Evolutionary conservation across 1,284 basidiomycete genomes (phyloP), one percentile per base, ranked within the genome.

Genomic region (Trichosporon faecale): DNA sequence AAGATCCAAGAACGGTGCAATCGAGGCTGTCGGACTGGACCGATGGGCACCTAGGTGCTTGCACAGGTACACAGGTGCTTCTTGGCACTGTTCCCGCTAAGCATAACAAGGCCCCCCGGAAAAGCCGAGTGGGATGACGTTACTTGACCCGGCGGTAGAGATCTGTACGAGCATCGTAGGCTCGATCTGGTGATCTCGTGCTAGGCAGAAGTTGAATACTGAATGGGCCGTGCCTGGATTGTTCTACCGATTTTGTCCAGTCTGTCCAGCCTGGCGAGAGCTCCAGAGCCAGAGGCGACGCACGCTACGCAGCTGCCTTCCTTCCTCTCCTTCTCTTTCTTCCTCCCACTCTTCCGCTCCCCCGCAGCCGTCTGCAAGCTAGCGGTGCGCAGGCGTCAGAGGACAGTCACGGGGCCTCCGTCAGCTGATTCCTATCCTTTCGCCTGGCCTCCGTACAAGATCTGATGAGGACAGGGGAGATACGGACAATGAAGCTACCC

Each of bases 341-440:
- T n/a, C n/a, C n/a, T n/a, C n/a, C n/a, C n/a, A n/a, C n/a, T n/a
- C n/a, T n/a, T n/a, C n/a, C n/a, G n/a, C n/a, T n/a, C n/a, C n/a
- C n/a, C n/a, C n/a, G n/a, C n/a, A n/a, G n/a, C n/a, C n/a, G n/a
- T n/a, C n/a, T n/a, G n/a, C n/a, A n/a, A n/a, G n/a, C n/a, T n/a
- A n/a, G n/a, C n/a, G n/a, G n/a, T n/a, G n/a, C n/a, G n/a, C n/a
- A 44, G 9, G 40, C 40, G 40, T 44, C 49, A 52, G 49, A 21
- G 18, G 3, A n/a, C 23, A 21, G 21, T 11, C 49, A n/a, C 49
- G 49, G 7, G 49, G 18, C 49, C 49, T 52, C 49, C 11, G 16
- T 21, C n/a, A 52, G 49, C 49, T 52, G 49, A 52, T 52, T 52
- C 49, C n/a, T n/a, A n/a, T n/a, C n/a, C n/a, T n/a, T n/a, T n/a